Evolutionary conservation across 2,329 filamentous ascomycete genomes (phyloP).

Genomic region (Stagonosporopsis rhizophila): DNA sequence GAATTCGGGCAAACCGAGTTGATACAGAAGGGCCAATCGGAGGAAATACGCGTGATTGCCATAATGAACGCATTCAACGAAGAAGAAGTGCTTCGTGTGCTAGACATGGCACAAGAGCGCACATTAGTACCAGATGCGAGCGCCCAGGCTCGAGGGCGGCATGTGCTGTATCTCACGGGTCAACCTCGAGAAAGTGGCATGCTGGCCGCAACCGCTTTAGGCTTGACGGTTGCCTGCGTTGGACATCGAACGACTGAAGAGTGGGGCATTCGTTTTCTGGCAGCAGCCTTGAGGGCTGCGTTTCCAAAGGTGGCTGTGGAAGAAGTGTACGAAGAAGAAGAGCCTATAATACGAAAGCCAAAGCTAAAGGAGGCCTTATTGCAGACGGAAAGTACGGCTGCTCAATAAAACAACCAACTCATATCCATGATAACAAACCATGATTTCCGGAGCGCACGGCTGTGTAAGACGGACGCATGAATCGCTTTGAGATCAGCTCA

Average conservation of each 20-base stretch:
- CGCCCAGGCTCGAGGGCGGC: constrained; percentile 27
- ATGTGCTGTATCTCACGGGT: constrained; percentile 50
- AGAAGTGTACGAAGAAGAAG: constrained; percentile 49
- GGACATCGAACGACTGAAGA: constrained; percentile 50
- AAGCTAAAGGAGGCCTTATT: not conserved
- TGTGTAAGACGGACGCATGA: not conserved
- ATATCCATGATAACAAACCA: not conserved
- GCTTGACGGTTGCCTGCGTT: constrained; percentile 49
- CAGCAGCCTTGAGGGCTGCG: constrained; percentile 31
- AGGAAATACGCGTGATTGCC: constrained; percentile 39
- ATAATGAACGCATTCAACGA: constrained; percentile 53
- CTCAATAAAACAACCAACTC: not conserved
- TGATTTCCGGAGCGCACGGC: not conserved
- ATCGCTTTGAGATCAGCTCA: too few species aligned
- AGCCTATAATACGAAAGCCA: not conserved
- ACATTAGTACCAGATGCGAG: constrained; percentile 31
- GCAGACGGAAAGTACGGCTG: not conserved
- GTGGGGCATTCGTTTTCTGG: constrained; percentile 50
- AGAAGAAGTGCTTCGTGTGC: constrained; percentile 46
- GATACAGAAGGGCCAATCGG: constrained; percentile 29
- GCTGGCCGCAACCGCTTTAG: constrained; percentile 38
- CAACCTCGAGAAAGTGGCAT: constrained; percentile 45
- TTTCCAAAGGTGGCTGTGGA: constrained; percentile 43
- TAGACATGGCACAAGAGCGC: constrained; percentile 34
- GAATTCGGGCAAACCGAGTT: constrained; percentile 41